These are phyloP conservation scores for Schizophyllum amplum DNA, from an alignment of 1,284 basidiomycete genomes.

Conservation along the genomic window DNA sequence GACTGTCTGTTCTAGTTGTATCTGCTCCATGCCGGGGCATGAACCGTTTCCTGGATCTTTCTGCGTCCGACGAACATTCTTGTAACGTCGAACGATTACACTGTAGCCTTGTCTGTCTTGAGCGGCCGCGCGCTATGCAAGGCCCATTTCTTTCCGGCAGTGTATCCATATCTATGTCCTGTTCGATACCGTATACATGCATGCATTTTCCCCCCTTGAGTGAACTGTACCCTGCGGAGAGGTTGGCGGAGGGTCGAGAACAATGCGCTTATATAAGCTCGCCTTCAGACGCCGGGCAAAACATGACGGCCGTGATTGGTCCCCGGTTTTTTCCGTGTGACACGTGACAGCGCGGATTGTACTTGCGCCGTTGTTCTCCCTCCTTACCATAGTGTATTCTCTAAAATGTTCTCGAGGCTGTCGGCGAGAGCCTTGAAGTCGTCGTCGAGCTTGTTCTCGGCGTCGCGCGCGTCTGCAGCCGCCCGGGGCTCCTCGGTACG, in stretches of 20 bases:
- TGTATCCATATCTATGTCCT: background rate
- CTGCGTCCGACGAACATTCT: background rate
- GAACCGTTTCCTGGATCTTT: background rate
- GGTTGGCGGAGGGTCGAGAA: background rate
- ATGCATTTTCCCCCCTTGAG: too few relatives aligned
- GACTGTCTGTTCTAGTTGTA: constrained; percentile 53
- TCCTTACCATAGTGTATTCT: constrained; percentile 27
- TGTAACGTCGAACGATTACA: background rate
- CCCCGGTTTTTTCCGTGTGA: constrained; percentile 32
- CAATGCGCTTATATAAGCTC: background rate
- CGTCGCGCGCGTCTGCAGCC: constrained; percentile 40
- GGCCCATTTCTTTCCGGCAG: too few relatives aligned
- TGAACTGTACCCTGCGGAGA: too few relatives aligned
- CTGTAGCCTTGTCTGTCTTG: background rate
- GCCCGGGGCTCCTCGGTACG: constrained; percentile 12
- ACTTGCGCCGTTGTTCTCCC: constrained; percentile 20
- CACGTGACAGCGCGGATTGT: constrained; percentile 28
- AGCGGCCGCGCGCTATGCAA: too few relatives aligned
- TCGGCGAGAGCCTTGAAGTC: constrained; percentile 57
- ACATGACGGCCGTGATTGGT: constrained; percentile 24
- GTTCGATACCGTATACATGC: constrained; percentile 1
- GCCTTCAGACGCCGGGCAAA: constrained; percentile 17
- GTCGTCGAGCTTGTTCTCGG: constrained; percentile 25
- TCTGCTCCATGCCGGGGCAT: constrained; percentile 2
- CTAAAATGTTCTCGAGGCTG: constrained; percentile 73